These are phyloP conservation scores for Phaeosphaeriaceae sp. DNA, from an alignment of 2,329 filamentous ascomycete genomes.

Conservation along the genomic window DNA sequence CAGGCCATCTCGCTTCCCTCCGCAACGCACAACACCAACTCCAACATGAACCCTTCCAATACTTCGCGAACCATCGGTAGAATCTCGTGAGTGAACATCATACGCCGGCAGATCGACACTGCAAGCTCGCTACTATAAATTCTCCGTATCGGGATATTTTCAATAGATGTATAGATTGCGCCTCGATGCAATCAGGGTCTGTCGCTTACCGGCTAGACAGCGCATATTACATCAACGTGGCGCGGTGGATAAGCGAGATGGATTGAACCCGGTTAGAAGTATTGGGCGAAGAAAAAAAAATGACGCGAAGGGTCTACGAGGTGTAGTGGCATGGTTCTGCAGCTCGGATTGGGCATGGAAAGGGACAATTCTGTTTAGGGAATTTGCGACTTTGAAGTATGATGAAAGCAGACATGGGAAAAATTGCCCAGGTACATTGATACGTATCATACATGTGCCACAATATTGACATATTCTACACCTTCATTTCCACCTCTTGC, in stretches of 20 bases:
- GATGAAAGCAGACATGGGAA: no score
- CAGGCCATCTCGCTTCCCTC: background rate
- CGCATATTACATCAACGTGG: background rate
- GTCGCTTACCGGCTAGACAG: conserved; percentile 4
- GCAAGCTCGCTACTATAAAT: conserved; percentile 5
- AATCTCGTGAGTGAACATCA: background rate
- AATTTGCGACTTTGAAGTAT: no score
- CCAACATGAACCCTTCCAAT: background rate
- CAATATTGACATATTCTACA: background rate
- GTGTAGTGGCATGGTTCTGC: no score
- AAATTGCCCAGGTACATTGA: no score
- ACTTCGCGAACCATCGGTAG: background rate
- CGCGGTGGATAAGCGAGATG: background rate
- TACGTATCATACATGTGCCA: background rate
- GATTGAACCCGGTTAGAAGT: background rate
- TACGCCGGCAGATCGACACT: conserved; percentile 12
- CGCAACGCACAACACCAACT: no score
- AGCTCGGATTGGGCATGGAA: no score
- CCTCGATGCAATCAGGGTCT: conserved; percentile 9
- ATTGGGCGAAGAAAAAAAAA: background rate
- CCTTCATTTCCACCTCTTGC: background rate
- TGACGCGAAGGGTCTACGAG: no score
- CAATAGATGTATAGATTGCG: conserved; percentile 24
- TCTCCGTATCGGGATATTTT: conserved; percentile 16
- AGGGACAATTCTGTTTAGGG: no score